Base-by-base conservation (phyloP, 345 rosid genomes). In the Chamaenerion angustifolium region DNA sequence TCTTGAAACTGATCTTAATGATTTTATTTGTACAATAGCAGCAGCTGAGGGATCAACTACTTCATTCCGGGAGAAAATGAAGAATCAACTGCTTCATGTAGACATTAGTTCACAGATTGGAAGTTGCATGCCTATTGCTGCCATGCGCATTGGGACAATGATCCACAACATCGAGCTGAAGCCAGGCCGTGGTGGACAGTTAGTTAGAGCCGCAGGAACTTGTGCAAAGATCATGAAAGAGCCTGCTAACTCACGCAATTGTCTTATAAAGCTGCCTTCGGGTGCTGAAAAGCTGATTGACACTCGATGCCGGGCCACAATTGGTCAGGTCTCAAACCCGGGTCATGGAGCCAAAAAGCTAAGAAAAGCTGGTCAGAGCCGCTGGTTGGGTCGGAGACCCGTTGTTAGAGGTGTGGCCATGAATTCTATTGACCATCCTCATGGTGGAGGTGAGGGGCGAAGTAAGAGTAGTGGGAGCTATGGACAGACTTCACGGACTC, bases 361-460 rank as follows among this genome's bases (percentile, higher is more conserved):
- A 46, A 67, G 76, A 62, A 90, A 90, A 68, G 98, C 94, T 56
- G 94, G 94, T 51, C 85, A 90, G 48, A 79, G 76, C 66, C 66
- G 94, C 25, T 80, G 92, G 98, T 58, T 76, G 46, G 98, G 98
- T 54, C 72, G 78, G 49, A 72, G 95, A 55, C 96, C 95, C 0
- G 72, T 67, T 21, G 94, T 86, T 55, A 65, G 92, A 66, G 92
- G 95, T 52, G 87, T 79, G 56, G 94, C 92, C 0, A 86, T 79
- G 88, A 83, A 83, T 61, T 94, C 98, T 1, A 64, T 83, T 11
- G 98, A 86, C 65, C 95, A 89, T 70, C 94, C 95, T 53, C 95
- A 83, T n/a, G 94, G 95, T 68, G 95, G 97, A 51, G 97, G 97
- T 60, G 97, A 89, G 65, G 95, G 95, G 44, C 68, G 75, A 43